A percentile compares a stretch with the other conserved stretches of the same genome.
Conservation (phyloP, 768 basidiomycete genomes). For the Scleroderma citrinum region DNA sequence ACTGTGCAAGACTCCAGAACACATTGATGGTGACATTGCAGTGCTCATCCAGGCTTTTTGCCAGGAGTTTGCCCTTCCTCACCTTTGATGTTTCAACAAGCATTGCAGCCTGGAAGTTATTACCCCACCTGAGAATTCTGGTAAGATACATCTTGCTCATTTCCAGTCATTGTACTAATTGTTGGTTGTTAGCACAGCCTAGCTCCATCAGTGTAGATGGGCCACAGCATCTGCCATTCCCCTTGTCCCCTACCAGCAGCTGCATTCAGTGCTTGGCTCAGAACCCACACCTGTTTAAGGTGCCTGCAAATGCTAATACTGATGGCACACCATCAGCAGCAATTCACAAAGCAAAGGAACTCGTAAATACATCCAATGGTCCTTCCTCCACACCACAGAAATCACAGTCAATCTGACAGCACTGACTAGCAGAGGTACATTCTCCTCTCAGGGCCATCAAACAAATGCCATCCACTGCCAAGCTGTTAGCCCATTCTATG, state of each 20-base stretch:
- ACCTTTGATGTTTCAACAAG: slow-evolving; percentile 2
- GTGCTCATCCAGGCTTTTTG: slow-evolving; percentile 8
- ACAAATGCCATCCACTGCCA: no score
- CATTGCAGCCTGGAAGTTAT: slow-evolving; percentile 1
- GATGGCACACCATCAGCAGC: no score
- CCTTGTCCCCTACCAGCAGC: background rate
- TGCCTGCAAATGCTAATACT: background rate
- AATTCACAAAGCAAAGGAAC: no score
- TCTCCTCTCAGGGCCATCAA: no score
- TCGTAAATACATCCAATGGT: no score
- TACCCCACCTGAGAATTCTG: background rate
- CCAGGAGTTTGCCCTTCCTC: slow-evolving; percentile 7
- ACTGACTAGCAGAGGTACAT: no score
- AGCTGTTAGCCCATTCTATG: no score
- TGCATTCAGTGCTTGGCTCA: background rate
- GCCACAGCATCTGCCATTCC: background rate
- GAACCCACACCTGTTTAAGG: background rate
- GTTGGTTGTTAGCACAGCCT: background rate
- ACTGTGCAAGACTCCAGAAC: background rate
- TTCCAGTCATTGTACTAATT: background rate
- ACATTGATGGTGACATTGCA: slow-evolving; percentile 1
- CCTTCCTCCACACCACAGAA: no score
- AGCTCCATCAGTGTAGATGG: background rate
- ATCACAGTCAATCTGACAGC: no score
- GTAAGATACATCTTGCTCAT: background rate